Conservation (phyloP, 768 basidiomycete species). For the Tricholoma matsutake region DNA sequence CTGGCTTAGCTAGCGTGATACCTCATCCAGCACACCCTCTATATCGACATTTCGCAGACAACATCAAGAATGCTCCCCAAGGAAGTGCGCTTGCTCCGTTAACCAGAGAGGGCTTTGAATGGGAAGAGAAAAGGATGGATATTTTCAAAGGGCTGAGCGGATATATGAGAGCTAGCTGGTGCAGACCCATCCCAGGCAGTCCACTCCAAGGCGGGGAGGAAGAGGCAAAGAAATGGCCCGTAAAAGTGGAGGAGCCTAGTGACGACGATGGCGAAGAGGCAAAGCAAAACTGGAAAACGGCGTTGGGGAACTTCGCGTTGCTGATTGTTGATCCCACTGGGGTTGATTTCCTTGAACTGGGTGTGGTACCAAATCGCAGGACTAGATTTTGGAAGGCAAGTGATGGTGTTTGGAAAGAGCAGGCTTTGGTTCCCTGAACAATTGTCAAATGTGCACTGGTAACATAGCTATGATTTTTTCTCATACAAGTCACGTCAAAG, state of each 20-base stretch:
- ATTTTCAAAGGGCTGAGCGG: slow-evolving; percentile 58
- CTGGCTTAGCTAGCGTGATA: slow-evolving; percentile 54
- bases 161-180: slow-evolving; percentile 71
- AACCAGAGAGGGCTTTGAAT: slow-evolving; percentile 46
- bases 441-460: neutral
- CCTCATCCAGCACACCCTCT: slow-evolving; percentile 42
- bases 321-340: slow-evolving; percentile 66
- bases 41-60: slow-evolving; percentile 29
- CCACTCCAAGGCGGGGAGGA: slow-evolving; percentile 48
- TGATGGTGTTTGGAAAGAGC: slow-evolving; percentile 52
- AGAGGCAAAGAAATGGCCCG: slow-evolving; percentile 62
- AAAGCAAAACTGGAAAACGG: slow-evolving; percentile 46
- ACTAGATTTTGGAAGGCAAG: slow-evolving; percentile 47
- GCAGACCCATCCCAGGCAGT: slow-evolving; percentile 62
- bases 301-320: slow-evolving; percentile 68
- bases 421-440: slow-evolving; percentile 59
- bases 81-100: slow-evolving; percentile 30
- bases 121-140: slow-evolving; percentile 63
- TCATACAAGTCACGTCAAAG: neutral
- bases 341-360: slow-evolving; percentile 69
- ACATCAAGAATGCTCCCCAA: slow-evolving; percentile 10
- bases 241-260: slow-evolving; percentile 45
- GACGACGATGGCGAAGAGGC: slow-evolving; percentile 38
- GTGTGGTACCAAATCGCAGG: slow-evolving; percentile 53
- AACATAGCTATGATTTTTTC: neutral